phyloP scores from a whole-genome alignment of 176 grass and related monocot species.

The Olyra latifolia region DNA sequence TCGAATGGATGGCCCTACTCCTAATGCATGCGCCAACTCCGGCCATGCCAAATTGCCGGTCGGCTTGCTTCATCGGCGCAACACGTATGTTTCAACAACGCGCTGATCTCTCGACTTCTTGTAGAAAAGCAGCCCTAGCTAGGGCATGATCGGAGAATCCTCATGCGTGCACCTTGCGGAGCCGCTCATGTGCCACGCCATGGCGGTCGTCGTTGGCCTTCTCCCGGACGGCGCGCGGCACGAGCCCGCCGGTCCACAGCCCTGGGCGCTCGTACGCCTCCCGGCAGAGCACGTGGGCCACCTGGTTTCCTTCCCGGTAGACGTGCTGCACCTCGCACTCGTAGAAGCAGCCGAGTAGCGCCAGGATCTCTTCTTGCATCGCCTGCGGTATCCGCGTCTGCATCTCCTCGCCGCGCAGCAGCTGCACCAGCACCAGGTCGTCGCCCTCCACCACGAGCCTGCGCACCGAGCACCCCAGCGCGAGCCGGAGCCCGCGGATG shows the following conservation, averaged over 20 bases:
- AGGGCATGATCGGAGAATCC: background rate
- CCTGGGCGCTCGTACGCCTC: background rate
- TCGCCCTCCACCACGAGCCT: constrained; percentile 11
- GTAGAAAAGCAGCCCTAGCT: no score
- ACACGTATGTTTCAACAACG: no score
- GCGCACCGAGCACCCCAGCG: background rate
- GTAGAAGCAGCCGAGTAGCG: background rate
- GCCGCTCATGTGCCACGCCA: background rate
- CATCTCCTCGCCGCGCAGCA: background rate
- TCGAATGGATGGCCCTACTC: background rate
- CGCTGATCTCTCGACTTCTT: no score
- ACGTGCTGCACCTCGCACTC: background rate
- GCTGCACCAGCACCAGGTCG: constrained; percentile 1
- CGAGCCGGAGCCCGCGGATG: background rate
- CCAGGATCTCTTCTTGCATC: background rate
- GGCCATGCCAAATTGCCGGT: background rate
- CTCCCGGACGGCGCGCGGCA: background rate
- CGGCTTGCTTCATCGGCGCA: background rate
- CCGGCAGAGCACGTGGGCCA: background rate
- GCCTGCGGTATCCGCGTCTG: background rate
- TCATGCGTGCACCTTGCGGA: background rate
- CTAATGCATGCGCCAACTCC: background rate
- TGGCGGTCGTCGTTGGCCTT: background rate
- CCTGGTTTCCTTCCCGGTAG: constrained; percentile 3
- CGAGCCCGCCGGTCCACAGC: background rate